phyloP scores from a whole-genome alignment of 2,329 filamentous ascomycete genomes.

The Colletotrichum musicola region DNA sequence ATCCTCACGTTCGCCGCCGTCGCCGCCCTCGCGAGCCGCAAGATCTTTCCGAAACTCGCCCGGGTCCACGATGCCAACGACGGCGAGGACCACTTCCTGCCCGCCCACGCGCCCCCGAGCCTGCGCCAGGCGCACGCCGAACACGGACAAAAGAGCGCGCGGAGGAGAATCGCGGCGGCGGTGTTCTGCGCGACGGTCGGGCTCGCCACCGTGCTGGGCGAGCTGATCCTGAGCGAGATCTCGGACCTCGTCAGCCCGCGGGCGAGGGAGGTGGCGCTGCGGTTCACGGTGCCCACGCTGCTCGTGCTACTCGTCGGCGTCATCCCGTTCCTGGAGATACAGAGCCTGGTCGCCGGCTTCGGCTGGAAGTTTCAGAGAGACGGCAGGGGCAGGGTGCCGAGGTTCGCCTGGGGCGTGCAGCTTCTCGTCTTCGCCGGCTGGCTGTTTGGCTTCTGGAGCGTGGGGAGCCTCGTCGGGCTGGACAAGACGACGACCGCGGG shows the following conservation, averaged over 20 bases:
- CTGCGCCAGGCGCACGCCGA: conserved; percentile 71
- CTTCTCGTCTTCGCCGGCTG: conserved; percentile 73
- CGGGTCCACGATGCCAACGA: conserved; percentile 63
- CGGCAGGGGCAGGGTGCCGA: conserved; percentile 67
- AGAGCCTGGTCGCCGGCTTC: conserved; percentile 68
- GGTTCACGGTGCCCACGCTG: conserved; percentile 77
- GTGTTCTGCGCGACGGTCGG: conserved; percentile 84
- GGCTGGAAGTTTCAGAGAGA: conserved; percentile 75
- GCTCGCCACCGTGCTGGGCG: conserved; percentile 80
- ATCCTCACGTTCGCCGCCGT: conserved; percentile 76
- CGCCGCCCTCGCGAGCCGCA: conserved; percentile 72
- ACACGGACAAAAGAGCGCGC: conserved; percentile 65
- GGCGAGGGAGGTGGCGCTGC: conserved; percentile 76
- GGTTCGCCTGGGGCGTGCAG: conserved; percentile 75
- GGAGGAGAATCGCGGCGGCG: conserved; percentile 66
- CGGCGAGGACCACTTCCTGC: conserved; percentile 72
- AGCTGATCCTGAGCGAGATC: conserved; percentile 87
- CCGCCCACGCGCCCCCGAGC: conserved; percentile 70
- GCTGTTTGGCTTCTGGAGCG: conserved; percentile 82
- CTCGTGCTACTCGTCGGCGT: conserved; percentile 79
- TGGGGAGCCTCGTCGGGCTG: conserved; percentile 70
- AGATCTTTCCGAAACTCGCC: conserved; percentile 80
- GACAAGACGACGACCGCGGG: conserved; percentile 45
- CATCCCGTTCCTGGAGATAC: conserved; percentile 84
- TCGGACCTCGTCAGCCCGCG: conserved; percentile 77